Conservation (phyloP, 2,329 filamentous ascomycete genomes). For the Tolypocladium ovalisporum region DNA sequence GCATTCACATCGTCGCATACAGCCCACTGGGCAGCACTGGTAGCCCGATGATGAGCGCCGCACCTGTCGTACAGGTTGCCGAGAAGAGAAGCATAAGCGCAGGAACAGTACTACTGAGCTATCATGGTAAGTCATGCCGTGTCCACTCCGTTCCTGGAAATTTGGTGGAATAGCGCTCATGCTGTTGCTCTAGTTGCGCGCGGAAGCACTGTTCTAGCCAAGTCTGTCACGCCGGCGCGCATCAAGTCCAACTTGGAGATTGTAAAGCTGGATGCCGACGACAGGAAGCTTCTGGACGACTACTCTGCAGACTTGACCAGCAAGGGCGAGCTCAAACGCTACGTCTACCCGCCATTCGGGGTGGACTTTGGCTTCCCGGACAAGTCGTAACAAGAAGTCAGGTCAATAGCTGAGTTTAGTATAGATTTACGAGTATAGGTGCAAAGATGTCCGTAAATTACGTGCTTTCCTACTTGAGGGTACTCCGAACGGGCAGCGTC, state of each 20-base stretch:
- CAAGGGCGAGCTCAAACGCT: slow-evolving; percentile 45
- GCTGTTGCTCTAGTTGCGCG: slow-evolving; percentile 41
- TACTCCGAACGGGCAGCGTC: not conserved
- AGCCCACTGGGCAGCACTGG: slow-evolving; percentile 54
- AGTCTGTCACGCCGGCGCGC: slow-evolving; percentile 56
- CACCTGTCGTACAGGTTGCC: slow-evolving; percentile 51
- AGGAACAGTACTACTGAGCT: slow-evolving; percentile 58
- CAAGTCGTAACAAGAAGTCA: slow-evolving; percentile 27
- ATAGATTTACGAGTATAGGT: not conserved
- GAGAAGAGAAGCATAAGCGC: slow-evolving; percentile 51
- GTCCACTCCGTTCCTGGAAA: not conserved
- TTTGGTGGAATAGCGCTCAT: not conserved
- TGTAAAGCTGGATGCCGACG: slow-evolving; percentile 52
- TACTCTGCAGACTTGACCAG: slow-evolving; percentile 40
- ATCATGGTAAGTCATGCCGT: slow-evolving; percentile 46
- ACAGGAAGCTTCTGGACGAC: slow-evolving; percentile 46
- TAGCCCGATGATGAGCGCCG: slow-evolving; percentile 52
- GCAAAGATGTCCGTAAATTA: not conserved
- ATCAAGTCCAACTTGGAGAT: slow-evolving; percentile 62
- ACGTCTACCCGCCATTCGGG: slow-evolving; percentile 59
- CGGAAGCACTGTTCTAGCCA: slow-evolving; percentile 60
- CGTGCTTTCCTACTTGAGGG: not conserved
- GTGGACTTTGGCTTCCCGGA: slow-evolving; percentile 65
- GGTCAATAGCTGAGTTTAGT: not conserved
- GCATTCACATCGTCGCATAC: slow-evolving; percentile 65